Base-by-base conservation (phyloP, 2,329 filamentous ascomycete genomes). In the Myrmaecium sp. region DNA sequence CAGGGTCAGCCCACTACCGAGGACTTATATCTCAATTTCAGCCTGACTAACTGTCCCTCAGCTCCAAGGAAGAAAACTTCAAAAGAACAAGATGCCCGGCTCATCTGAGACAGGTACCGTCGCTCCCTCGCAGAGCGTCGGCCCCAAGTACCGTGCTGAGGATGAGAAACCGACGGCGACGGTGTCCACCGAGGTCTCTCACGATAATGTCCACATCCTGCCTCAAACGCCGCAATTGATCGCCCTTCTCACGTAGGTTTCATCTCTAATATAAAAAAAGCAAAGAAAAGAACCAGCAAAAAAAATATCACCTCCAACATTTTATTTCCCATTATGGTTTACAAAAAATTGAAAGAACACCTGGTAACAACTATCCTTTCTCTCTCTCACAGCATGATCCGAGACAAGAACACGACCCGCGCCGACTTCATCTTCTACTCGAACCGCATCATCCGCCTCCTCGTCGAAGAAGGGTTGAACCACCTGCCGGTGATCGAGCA, bases 351-450 rank as follows among this genome's bases (percentile, higher is more conserved):
- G n/a, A n/a, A n/a, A n/a, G n/a, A n/a, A n/a, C n/a, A n/a, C n/a
- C n/a, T n/a, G n/a, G n/a, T n/a, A n/a, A n/a, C n/a, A n/a, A n/a
- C n/a, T 23, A 22, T 9, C 6, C 9, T 11, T 23, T 11, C 17
- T 6, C n/a, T 25, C 9, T 25, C 6, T 6, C 14, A 22, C 26
- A 95, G 86, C 35, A 94, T 94, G 68, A 95, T 98, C 48, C 77
- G 89, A 41, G 83, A 93, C 54, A 80, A 79, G 52, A 69, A 76
- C 39, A 98, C 89, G 5, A 71, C 76, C 30, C 78, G 89, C 32
- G 89, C 83, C 35, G 89, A 98, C 54, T 98, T 98, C 52, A 94
- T 98, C 48, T 98, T 98, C 59, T 93, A 95, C 60, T 93, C 84
- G 22, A 98, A 98, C 57, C 74, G 89, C 33, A 95, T 98, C 51